Percentiles rank a stretch among this genome's conserved stretches.
phyloP scores from a whole-genome alignment of 331 rosid genomes.

The Ulmus americana region DNA sequence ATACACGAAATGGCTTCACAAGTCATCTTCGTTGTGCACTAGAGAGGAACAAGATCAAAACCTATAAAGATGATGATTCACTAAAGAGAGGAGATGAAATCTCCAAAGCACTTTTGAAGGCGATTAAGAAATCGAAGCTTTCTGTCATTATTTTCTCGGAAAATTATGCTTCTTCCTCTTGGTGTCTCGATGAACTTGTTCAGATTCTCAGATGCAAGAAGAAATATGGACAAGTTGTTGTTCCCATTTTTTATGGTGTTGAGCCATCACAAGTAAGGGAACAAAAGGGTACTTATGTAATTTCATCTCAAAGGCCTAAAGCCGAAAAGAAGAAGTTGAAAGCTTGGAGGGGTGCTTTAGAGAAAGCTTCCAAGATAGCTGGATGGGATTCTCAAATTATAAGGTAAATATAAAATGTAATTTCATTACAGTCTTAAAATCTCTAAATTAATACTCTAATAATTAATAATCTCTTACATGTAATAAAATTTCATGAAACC shows the following conservation, averaged over 20 bases:
- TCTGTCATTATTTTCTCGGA: conserved; percentile 2
- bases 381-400: neutral
- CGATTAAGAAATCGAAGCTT: neutral
- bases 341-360: neutral
- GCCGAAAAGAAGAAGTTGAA: rapidly evolving
- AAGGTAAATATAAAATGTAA: no score
- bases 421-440: no score
- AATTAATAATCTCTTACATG: no score
- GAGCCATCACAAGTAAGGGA: conserved; percentile 3
- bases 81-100: conserved; percentile 3
- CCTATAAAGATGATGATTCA: neutral
- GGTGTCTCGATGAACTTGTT: conserved; percentile 2
- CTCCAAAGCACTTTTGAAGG: neutral
- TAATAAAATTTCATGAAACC: no score
- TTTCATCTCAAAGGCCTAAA: neutral
- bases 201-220: conserved; percentile 7
- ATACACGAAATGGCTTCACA: neutral
- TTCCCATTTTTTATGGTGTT: neutral
- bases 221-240: neutral
- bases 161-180: conserved; percentile 7
- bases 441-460: no score
- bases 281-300: neutral
- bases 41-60: neutral
- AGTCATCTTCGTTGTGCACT: conserved; percentile 6
- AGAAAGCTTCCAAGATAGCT: neutral